Evolutionary conservation across 768 basidiomycete genomes (phyloP), one percentile per base, ranked within the genome.

Genomic region (Lyophyllum shimeji): DNA sequence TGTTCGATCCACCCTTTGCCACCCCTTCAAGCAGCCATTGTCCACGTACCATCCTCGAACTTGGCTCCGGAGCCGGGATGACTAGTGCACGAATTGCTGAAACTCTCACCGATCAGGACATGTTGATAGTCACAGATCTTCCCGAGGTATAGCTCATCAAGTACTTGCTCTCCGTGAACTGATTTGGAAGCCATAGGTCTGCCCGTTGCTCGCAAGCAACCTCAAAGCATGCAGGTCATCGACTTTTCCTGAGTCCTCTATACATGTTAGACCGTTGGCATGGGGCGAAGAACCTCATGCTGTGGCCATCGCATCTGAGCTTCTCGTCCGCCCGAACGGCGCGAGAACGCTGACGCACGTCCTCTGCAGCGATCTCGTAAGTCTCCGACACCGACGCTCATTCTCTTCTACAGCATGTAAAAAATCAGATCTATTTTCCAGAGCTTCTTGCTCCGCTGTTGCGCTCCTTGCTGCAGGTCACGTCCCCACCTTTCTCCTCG

Each of bases 291-390:
- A 60, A 0, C 62, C 71, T 15, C 78, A 88, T 58, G 80, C 73
- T 2, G 37, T 47, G 12, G 37, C 55, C 13, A 73, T 89, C 40
- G 63, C 71, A 8, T 63, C 66, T 3, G 76, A 81, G 43, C 71
- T 84, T 46, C 58, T 69, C 15, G 44, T 31, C 12, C 29, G 15
- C 18, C 5, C 48, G 12, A 29, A 29, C 5, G 29, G 29, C 9
- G 9, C 29, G 5, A 60, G 63, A 13, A 31, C 60, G 27, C 63
- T 83, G 50, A 87, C 86, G 1, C 89, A 91, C 64, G 79, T 95
- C 44, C 67, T 93, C 20, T 90, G 91, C 69, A 93, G 93, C 66
- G 92, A 94, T 70, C 78, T 95, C 52, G 91, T 91, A 72, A 65
- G 85, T 78, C 39, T 55, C 34, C 13, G 33, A 37, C 23, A 2